Evolutionary conservation across 495 filamentous ascomycete genomes (phyloP).

Genomic region (Terfezia claveryi): DNA sequence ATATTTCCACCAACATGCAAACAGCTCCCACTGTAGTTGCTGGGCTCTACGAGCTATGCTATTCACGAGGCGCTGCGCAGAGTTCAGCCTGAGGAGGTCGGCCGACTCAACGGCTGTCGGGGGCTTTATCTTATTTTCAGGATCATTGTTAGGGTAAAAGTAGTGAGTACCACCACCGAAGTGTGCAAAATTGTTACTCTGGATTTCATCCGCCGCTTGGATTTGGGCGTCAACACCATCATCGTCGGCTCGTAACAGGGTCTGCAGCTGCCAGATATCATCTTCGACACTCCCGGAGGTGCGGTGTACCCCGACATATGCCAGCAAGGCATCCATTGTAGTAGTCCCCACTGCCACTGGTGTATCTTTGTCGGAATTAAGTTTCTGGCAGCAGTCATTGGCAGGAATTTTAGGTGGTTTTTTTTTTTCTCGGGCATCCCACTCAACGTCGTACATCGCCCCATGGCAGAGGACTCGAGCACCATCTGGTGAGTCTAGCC

Average conservation of each 20-base stretch:
- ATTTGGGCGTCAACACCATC: conserved; percentile 21
- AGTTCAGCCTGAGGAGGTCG: conserved; percentile 14
- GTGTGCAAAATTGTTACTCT: conserved; percentile 18
- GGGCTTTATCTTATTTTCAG: neutral
- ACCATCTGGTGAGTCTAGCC: neutral
- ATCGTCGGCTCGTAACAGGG: conserved; percentile 16
- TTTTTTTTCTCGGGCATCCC: conserved; percentile 9
- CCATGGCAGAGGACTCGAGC: conserved; percentile 23
- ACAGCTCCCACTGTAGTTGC: conserved; percentile 22
- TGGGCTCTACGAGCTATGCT: neutral
- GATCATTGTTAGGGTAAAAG: conserved; percentile 4
- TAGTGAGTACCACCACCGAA: conserved; percentile 17
- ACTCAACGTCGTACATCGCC: conserved; percentile 27
- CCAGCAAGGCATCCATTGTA: conserved; percentile 26
- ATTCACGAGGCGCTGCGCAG: conserved; percentile 9
- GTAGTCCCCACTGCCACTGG: conserved; percentile 26
- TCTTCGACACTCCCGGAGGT: conserved; percentile 4
- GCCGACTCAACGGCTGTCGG: neutral
- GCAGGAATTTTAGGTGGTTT: conserved; percentile 20
- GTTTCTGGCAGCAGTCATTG: conserved; percentile 3
- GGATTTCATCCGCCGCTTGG: conserved; percentile 18
- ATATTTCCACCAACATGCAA: conserved; percentile 24
- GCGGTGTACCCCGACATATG: conserved; percentile 19
- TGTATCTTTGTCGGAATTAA: conserved; percentile 12
- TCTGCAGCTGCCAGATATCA: conserved; percentile 11